Evolutionary conservation across 176 grass and related monocot species (phyloP).

Genomic region (Luzula sylvatica): DNA sequence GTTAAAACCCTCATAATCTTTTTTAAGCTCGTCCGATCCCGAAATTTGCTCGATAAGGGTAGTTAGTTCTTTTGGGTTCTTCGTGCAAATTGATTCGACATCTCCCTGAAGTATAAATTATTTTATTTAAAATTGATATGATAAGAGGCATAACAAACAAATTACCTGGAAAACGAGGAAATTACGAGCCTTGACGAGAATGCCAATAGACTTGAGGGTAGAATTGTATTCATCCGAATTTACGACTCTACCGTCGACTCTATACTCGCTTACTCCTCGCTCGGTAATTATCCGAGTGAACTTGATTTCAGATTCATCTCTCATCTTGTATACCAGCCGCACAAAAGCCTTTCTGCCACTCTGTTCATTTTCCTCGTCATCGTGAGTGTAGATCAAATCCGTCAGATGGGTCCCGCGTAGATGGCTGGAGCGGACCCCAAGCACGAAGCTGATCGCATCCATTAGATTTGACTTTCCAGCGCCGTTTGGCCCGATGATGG

Average conservation of each 20-base stretch:
- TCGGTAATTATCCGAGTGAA: conserved; percentile 67
- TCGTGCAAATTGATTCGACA: conserved; percentile 89
- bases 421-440: conserved; percentile 74
- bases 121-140: not conserved
- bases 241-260: conserved; percentile 44
- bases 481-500: conserved; percentile 85
- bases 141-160: not conserved
- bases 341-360: conserved; percentile 78
- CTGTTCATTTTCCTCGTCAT: conserved; percentile 84
- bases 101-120: conserved; percentile 42
- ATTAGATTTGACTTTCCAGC: conserved; percentile 94
- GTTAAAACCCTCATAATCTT: conserved; percentile 73
- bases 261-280: conserved; percentile 58
- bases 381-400: conserved; percentile 83
- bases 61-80: conserved; percentile 90
- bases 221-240: conserved; percentile 82
- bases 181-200: conserved; percentile 91
- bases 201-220: conserved; percentile 83
- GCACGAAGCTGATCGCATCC: conserved; percentile 94
- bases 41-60: conserved; percentile 89
- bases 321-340: conserved; percentile 50
- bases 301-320: conserved; percentile 29
- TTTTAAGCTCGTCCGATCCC: conserved; percentile 81
- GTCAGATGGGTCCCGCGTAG: conserved; percentile 83
- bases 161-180: conserved; percentile 93